These are phyloP conservation scores for Nitzschia sp. DNA, from an alignment of 108 stramenopile genomes.

Conservation along the genomic window DNA sequence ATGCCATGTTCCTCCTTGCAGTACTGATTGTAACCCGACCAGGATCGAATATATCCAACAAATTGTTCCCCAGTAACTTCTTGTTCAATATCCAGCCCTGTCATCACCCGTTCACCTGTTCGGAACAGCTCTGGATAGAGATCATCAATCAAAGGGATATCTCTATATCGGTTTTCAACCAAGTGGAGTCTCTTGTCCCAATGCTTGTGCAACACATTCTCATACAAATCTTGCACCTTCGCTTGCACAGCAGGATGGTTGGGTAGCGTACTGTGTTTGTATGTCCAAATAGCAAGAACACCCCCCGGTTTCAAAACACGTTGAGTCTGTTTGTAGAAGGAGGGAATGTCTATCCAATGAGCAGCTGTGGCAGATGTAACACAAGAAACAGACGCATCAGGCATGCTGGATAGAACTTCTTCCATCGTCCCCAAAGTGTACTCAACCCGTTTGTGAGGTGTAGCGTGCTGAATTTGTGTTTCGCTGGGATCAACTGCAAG, in stretches of 20 bases:
- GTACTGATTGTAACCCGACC: constrained; percentile 9
- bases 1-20: constrained; percentile 4
- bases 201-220: constrained; percentile 6
- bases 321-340: constrained; percentile 2
- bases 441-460: neutral
- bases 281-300: constrained; percentile 6
- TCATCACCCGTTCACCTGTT: neutral
- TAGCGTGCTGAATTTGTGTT: constrained; percentile 7
- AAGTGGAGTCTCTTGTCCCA: constrained; percentile 7
- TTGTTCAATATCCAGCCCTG: constrained; percentile 9
- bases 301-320: constrained; percentile 20
- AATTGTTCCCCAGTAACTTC: constrained; percentile 4
- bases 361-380: constrained; percentile 13
- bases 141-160: constrained; percentile 15
- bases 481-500: constrained; percentile 10
- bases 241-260: constrained; percentile 5
- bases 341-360: constrained; percentile 17
- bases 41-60: constrained; percentile 13
- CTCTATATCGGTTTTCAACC: constrained; percentile 5
- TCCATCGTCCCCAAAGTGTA: constrained; percentile 6
- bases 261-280: neutral
- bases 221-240: neutral
- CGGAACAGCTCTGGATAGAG: neutral
- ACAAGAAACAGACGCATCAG: constrained; percentile 1
- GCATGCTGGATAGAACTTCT: neutral